Evolutionary conservation across 192 early-diverging fungal genomes (phyloP), one percentile per base, ranked within the genome.

Genomic region (Funneliformis geosporum): DNA sequence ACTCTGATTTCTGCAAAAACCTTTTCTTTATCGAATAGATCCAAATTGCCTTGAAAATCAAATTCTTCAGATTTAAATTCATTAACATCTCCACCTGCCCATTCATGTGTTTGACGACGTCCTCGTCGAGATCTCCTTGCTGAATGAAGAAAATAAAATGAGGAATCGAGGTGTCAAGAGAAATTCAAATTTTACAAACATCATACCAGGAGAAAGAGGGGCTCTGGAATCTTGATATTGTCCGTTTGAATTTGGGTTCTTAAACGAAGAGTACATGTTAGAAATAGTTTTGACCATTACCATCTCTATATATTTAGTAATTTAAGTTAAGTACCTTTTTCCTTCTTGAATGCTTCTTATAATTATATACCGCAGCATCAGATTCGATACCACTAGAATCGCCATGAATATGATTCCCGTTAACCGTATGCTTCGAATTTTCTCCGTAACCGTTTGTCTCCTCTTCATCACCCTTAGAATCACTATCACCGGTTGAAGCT

Each of bases 1-100:
- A 87, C 82, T 42, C 90, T 82, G 64, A 93, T 92, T 77, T 93
- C 88, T n/a, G 86, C 89, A 88, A 92, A 93, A 11, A 92, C 85
- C 14, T 82, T 83, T 5, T 86, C 87, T 81, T 95, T 95, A 75
- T 95, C 93, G 86, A 92, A 92, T 79, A 90, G 80, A 25, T 85
- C 82, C 11, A 92, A 67, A 74, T 92, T 90, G 25, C 81, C 82
- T 60, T 92, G 89, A 59, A 92, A 92, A 81, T 92, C 90, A 80
- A 92, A 92, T 66, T 92, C 90, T 73, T 90, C 84, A 42, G 88
- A 83, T 72, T 87, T 87, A 47, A 88, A 92, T 14, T 85, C 85
- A 42, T 89, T 86, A 10, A 89, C 88, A 81, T 90, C 88, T 1
- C 84, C 88, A 25, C 84, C 86, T 8, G 90, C 90, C 90, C 90